Percentiles rank a stretch among this genome's conserved stretches.
phyloP scores from a whole-genome alignment of 2,329 filamentous ascomycete species.

The Pestalotiopsis sp. region DNA sequence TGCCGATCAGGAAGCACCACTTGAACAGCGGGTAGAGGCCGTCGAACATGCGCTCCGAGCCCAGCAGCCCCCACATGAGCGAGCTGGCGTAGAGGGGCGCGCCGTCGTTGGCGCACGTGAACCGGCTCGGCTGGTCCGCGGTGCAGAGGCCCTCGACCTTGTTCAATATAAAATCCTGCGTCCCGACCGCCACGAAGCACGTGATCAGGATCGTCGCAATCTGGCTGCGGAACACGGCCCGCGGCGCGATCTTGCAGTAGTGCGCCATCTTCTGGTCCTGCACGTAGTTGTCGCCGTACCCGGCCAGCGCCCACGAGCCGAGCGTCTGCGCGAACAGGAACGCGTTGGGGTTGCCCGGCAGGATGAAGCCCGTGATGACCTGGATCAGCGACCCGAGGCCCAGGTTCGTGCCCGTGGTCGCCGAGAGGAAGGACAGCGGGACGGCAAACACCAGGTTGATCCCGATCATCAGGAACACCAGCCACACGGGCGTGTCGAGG shows the following conservation, averaged over 20 bases:
- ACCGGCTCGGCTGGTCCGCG: conserved; percentile 30
- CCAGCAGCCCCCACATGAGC: conserved; percentile 40
- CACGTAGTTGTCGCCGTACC: conserved; percentile 38
- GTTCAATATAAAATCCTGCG: conserved; percentile 10
- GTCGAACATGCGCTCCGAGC: conserved; percentile 42
- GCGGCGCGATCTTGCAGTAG: conserved; percentile 44
- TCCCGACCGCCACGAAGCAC: conserved; percentile 34
- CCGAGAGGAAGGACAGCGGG: conserved; percentile 45
- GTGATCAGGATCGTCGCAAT: conserved; percentile 47
- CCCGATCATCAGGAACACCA: conserved; percentile 35
- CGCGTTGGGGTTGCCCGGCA: conserved; percentile 38
- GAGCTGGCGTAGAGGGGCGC: conserved; percentile 34
- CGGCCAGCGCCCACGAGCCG: conserved; percentile 36
- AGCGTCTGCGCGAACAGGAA: conserved; percentile 43
- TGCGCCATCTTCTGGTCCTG: conserved; percentile 45
- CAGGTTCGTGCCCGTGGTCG: conserved; percentile 47
- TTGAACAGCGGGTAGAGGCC: conserved; percentile 44
- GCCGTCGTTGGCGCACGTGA: conserved; percentile 32
- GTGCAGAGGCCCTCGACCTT: conserved; percentile 23
- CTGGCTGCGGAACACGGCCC: conserved; percentile 43
- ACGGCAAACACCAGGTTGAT: conserved; percentile 46
- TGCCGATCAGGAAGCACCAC: conserved; percentile 48
- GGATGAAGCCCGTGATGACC: conserved; percentile 44
- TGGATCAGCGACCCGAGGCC: conserved; percentile 44
- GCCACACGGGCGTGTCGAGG: conserved; percentile 34